Percentiles rank a stretch among this genome's conserved stretches.
Evolutionary conservation across 257 asterid genomes (phyloP).

Genomic region (Solanum appendiculatum): DNA sequence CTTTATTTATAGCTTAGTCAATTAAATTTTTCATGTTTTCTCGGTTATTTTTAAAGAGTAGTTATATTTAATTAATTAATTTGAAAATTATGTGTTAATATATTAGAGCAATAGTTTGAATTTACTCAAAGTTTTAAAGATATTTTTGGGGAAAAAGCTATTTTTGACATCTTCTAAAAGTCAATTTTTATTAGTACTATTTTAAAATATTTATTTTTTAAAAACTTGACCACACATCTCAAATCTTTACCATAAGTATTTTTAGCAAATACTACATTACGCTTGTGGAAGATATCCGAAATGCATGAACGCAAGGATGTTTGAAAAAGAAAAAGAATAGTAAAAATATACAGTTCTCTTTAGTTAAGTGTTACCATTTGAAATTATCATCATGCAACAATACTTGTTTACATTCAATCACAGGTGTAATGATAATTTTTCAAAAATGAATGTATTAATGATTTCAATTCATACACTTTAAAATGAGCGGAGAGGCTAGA

Average conservation of each 20-base stretch:
- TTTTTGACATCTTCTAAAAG: neutral
- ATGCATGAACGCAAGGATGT: no score
- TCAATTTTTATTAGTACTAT: neutral
- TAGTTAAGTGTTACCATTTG: no score
- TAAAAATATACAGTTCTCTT: no score
- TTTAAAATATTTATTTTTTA: neutral
- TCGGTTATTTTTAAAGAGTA: neutral
- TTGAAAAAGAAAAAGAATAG: no score
- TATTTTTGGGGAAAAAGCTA: neutral
- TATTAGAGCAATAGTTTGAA: neutral
- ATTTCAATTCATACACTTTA: no score
- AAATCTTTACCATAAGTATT: neutral
- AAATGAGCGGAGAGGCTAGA: no score
- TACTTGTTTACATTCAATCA: no score
- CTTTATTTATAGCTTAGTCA: neutral
- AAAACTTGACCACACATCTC: neutral
- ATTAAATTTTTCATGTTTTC: neutral
- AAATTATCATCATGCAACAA: neutral
- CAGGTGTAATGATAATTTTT: no score
- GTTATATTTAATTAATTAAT: neutral
- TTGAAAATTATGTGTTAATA: neutral
- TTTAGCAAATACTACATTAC: no score
- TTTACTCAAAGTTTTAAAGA: neutral
- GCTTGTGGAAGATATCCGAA: no score
- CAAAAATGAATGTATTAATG: no score